phyloP scores from a whole-genome alignment of 2,329 filamentous ascomycete genomes.

The Trichoderma guizhouense region DNA sequence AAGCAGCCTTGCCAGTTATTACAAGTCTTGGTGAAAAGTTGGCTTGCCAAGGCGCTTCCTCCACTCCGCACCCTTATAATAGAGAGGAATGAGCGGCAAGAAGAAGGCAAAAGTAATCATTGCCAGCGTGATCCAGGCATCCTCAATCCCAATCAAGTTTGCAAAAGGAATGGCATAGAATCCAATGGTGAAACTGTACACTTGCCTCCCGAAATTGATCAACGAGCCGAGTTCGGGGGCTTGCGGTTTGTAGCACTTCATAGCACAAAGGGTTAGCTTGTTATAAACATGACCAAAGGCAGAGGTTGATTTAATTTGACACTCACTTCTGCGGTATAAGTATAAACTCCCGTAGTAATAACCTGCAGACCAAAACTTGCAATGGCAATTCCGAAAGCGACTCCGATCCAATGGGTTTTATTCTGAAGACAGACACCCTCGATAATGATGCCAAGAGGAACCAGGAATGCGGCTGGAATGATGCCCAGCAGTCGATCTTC shows the following conservation, averaged over 20 bases:
- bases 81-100: not conserved
- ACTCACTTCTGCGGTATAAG: constrained; percentile 10
- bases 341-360: constrained; percentile 5
- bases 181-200: constrained; percentile 11
- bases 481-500: constrained; percentile 7
- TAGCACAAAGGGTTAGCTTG: not conserved
- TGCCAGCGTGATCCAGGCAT: constrained; percentile 8
- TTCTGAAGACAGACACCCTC: constrained; percentile 9
- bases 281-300: not conserved
- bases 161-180: constrained; percentile 4
- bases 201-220: constrained; percentile 2
- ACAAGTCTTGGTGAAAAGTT: constrained; percentile 2
- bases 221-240: constrained; percentile 3
- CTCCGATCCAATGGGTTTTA: constrained; percentile 12
- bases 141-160: not conserved
- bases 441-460: constrained; percentile 4
- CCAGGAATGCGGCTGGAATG: not conserved
- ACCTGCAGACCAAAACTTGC: constrained; percentile 4
- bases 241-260: constrained; percentile 11
- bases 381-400: constrained; percentile 12
- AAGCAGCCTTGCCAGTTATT: not conserved
- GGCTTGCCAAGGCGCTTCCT: constrained; percentile 7
- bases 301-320: not conserved
- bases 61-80: constrained; percentile 2
- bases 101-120: constrained; percentile 1